These are phyloP conservation scores for Suillus brevipes DNA, from an alignment of 768 basidiomycete genomes.

Conservation along the genomic window DNA sequence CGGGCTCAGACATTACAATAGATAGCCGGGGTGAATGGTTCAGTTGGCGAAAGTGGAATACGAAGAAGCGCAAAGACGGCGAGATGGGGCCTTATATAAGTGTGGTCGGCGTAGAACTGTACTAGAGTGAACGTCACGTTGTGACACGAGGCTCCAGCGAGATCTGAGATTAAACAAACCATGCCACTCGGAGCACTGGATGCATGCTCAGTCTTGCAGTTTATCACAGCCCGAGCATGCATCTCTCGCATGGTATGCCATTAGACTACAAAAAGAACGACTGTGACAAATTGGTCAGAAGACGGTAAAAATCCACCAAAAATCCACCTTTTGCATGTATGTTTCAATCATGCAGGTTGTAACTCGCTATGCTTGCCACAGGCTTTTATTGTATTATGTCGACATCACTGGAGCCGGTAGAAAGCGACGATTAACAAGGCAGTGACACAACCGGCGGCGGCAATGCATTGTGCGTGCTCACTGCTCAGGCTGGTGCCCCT, in stretches of 20 bases:
- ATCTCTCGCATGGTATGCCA: neutral
- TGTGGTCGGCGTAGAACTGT: conserved; percentile 10
- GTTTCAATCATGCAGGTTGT: neutral
- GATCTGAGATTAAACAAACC: conserved; percentile 22
- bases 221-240: neutral
- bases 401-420: neutral
- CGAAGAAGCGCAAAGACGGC: conserved; percentile 4
- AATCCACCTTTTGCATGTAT: neutral
- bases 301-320: neutral
- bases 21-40: conserved; percentile 3
- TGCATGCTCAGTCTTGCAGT: conserved; percentile 1
- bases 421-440: neutral
- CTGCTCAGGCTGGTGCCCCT: neutral
- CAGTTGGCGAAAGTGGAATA: conserved; percentile 7
- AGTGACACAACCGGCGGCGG: neutral
- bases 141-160: conserved; percentile 33
- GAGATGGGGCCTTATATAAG: conserved; percentile 1
- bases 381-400: neutral
- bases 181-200: conserved; percentile 1
- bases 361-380: neutral
- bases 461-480: neutral
- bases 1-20: conserved; percentile 27
- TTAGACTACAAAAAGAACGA: neutral
- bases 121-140: conserved; percentile 20
- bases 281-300: neutral